These are phyloP conservation scores for Tuber aestivum DNA, from an alignment of 495 filamentous ascomycete genomes.

Conservation along the genomic window DNA sequence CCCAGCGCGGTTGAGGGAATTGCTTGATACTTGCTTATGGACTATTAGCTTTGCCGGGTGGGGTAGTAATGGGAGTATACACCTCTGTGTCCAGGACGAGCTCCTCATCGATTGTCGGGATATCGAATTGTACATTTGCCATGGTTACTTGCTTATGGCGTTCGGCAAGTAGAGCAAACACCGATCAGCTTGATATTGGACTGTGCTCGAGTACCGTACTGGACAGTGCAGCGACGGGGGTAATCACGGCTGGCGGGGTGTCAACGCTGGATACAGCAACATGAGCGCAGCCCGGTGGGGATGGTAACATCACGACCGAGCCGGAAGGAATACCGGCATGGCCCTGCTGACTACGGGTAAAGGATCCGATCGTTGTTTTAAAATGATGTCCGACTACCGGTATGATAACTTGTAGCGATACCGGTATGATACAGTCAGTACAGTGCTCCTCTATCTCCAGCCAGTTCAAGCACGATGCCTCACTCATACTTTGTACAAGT, in stretches of 20 bases:
- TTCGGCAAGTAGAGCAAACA: neutral
- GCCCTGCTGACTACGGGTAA: neutral
- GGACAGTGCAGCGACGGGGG: neutral
- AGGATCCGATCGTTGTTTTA: neutral
- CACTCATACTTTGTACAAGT: neutral
- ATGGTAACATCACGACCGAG: neutral
- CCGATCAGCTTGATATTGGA: neutral
- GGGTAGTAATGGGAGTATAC: neutral
- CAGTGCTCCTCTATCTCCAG: neutral
- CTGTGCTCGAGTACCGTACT: neutral
- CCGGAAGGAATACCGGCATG: neutral
- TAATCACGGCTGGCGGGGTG: neutral
- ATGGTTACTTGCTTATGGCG: neutral
- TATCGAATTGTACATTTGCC: neutral
- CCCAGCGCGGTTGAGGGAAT: conserved; percentile 9
- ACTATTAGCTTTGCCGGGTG: neutral
- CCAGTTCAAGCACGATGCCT: neutral
- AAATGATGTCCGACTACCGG: too few species aligned
- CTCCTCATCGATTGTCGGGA: neutral
- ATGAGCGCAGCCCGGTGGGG: neutral
- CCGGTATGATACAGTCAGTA: too few species aligned
- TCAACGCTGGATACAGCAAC: neutral
- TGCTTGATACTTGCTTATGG: neutral
- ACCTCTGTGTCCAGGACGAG: neutral
- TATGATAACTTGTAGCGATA: too few species aligned